Conservation (phyloP, 805 yeast genomes). For the Sugiyamaella chiloensis region DNA sequence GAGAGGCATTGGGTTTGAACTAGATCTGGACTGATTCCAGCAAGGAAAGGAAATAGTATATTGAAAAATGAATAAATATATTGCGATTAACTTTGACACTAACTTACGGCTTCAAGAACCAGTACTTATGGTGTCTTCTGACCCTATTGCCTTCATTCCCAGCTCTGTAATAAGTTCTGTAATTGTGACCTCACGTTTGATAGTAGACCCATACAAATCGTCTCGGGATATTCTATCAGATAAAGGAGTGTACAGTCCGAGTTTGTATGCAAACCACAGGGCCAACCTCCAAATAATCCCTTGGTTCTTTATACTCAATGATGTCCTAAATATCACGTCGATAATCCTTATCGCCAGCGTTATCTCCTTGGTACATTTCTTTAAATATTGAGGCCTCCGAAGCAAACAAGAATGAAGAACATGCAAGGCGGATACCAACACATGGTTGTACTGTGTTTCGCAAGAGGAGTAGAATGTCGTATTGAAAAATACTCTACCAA, state of each 20-base stretch:
- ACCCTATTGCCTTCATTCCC: not conserved
- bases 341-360: slow-evolving; percentile 24
- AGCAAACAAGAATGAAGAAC: slow-evolving; percentile 25
- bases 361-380: slow-evolving; percentile 22
- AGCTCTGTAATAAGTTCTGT: slow-evolving; percentile 6
- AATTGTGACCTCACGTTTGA: slow-evolving; percentile 2
- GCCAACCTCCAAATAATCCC: slow-evolving; percentile 19
- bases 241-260: slow-evolving; percentile 15
- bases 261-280: slow-evolving; percentile 15
- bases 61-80: too few relatives aligned
- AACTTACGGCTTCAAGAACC: not conserved
- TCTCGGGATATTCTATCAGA: slow-evolving; percentile 2
- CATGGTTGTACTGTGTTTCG: slow-evolving; percentile 28
- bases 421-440: slow-evolving; percentile 26
- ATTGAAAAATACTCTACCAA: slow-evolving; percentile 22
- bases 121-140: not conserved
- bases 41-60: too few relatives aligned
- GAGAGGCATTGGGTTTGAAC: slow-evolving; percentile 15
- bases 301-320: slow-evolving; percentile 12
- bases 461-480: slow-evolving; percentile 23
- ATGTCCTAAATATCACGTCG: slow-evolving; percentile 19
- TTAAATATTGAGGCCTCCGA: slow-evolving; percentile 23
- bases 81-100: not conserved
- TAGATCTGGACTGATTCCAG: slow-evolving; percentile 20
- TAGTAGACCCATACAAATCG: not conserved